These are phyloP conservation scores for Ceratobasidium sp. DNA, from an alignment of 1,284 basidiomycete species.

Conservation along the genomic window DNA sequence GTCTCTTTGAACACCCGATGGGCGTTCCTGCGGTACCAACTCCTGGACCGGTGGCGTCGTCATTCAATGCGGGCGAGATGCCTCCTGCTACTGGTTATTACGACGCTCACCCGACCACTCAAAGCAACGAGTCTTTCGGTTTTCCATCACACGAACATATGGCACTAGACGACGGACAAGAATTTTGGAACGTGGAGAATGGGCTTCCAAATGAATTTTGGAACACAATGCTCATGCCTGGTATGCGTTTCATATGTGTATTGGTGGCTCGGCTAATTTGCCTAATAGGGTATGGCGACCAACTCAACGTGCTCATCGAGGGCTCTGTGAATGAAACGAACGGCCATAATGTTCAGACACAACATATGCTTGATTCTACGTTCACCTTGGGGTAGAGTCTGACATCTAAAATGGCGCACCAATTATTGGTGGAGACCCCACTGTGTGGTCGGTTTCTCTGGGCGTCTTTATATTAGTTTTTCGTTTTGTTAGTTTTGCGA, in stretches of 20 bases:
- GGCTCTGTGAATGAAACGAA: constrained; percentile 85
- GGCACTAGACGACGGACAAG: constrained; percentile 55
- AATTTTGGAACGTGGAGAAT: constrained; percentile 80
- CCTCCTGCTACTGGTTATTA: too few species aligned
- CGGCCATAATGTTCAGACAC: constrained; percentile 59
- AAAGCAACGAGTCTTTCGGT: constrained; percentile 1
- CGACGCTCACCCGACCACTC: too few species aligned
- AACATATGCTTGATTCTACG: too few species aligned
- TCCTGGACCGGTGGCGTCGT: constrained; percentile 9
- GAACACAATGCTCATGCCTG: constrained; percentile 86
- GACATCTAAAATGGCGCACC: too few species aligned
- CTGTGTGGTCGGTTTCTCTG: too few species aligned
- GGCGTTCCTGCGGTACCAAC: constrained; percentile 1
- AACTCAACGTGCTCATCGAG: constrained; percentile 81
- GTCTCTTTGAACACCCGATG: constrained; percentile 14
- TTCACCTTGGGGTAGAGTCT: too few species aligned
- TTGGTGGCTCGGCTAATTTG: constrained; percentile 19
- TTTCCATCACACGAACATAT: neutral
- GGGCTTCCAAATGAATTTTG: constrained; percentile 82
- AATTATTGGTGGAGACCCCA: too few species aligned
- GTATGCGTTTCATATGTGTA: constrained; percentile 60
- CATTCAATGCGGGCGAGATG: neutral
- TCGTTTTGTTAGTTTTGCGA: too few species aligned
- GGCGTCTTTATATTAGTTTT: too few species aligned
- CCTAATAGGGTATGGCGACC: constrained; percentile 74